Evolutionary conservation across 2,329 filamentous ascomycete genomes (phyloP), one percentile per base, ranked within the genome.

Genomic region (Alternaria ethzedia): DNA sequence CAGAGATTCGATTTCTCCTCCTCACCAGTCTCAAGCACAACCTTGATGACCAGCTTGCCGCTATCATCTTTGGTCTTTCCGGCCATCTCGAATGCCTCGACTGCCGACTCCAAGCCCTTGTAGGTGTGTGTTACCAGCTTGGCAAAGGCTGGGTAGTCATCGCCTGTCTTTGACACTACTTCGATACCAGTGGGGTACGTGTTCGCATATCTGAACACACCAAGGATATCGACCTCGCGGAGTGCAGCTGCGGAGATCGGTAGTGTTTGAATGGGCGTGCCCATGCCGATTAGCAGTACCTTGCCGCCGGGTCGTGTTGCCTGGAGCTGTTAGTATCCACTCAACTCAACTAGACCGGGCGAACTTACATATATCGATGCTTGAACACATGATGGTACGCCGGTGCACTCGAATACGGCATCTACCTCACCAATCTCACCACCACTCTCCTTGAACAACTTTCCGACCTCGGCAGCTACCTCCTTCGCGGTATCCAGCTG

Each of bases 281-380:
- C 91, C 91, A 94, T 94, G 57, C 91, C 91, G 23, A 94, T 90
- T 77, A 94, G 89, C 77, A 94, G 86, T 52, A 93, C 84, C 70
- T 89, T 90, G 17, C 91, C 91, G 25, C 91, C 91, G 0, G 91
- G 85, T 61, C 85, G 85, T 10, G 90, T 89, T 4, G 89, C 78
- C 82, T 84, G 49, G 5, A 11, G 25, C 2, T 47, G 43, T 65
- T 25, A 65, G 25, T n/a, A 13, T 20, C n/a, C 7, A 4, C 5
- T 50, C 15, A 12, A 25, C 20, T 36, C 12, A 28, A n/a, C 10
- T 36, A 15, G 11, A 3, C 7, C 7, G 23, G 17, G 13, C 13
- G 17, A 13, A 77, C 81, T 75, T 69, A 84, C 89, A 69, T 91
- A 93, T 20, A 94, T 87, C n/a, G 88, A 86, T 2, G 90, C 90